Percentiles rank a stretch among this genome's conserved stretches.
Conservation (phyloP, 2,329 filamentous ascomycete genomes). For the Penicillium sp. region DNA sequence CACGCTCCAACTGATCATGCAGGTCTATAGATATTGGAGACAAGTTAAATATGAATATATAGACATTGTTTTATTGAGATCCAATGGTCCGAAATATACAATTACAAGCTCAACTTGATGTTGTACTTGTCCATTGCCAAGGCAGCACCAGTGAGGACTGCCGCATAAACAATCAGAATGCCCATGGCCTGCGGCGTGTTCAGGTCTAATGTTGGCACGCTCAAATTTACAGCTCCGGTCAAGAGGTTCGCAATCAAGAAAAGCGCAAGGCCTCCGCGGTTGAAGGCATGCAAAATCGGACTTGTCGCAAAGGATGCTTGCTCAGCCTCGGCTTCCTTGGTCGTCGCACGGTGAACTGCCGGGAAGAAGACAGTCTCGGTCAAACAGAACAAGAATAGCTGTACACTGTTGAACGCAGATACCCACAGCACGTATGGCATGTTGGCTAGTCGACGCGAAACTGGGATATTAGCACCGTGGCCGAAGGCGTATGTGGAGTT, state of each 20-base stretch:
- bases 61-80: background rate
- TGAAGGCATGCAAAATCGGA: constrained; percentile 77
- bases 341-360: constrained; percentile 61
- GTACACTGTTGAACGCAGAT: constrained; percentile 83
- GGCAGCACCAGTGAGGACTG: constrained; percentile 66
- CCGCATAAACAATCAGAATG: constrained; percentile 73
- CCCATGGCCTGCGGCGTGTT: constrained; percentile 66
- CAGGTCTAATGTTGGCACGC: constrained; percentile 76
- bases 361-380: constrained; percentile 81
- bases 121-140: constrained; percentile 42
- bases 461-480: constrained; percentile 62
- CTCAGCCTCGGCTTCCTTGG: constrained; percentile 60
- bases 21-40: background rate
- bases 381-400: constrained; percentile 74
- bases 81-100: background rate
- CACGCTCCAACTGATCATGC: no score
- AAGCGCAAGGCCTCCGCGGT: constrained; percentile 80
- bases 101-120: constrained; percentile 33
- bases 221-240: constrained; percentile 87
- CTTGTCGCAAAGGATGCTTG: constrained; percentile 73
- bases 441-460: constrained; percentile 89
- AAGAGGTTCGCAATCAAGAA: constrained; percentile 88
- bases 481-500: constrained; percentile 70
- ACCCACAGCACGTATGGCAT: constrained; percentile 93
- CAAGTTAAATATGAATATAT: background rate